phyloP scores from a whole-genome alignment of 306 rosid genomes.

The Potentilla sterilis region DNA sequence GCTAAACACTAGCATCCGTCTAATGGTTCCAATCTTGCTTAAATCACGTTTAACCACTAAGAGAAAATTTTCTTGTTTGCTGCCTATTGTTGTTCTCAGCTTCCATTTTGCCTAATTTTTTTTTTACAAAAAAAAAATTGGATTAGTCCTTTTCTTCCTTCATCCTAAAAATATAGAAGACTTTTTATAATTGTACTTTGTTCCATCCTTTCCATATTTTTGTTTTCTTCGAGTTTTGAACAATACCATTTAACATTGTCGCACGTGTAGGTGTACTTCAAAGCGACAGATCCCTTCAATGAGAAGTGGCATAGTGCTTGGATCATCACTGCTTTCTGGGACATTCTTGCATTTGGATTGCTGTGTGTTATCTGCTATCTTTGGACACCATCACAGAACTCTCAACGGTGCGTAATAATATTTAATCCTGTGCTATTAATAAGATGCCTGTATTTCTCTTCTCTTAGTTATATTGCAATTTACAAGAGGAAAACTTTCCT shows the following conservation, averaged over 20 bases:
- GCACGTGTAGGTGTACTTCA: slow-evolving; percentile 70
- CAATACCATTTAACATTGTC: slow-evolving; percentile 19
- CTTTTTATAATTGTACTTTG: background rate
- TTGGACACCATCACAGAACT: slow-evolving; percentile 99
- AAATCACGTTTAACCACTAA: background rate
- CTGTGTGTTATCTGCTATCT: slow-evolving; percentile 86
- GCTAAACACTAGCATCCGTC: background rate
- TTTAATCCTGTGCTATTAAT: background rate
- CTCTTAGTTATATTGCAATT: background rate
- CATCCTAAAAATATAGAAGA: too few relatives aligned
- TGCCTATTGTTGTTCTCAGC: background rate
- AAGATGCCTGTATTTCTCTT: slow-evolving; percentile 9
- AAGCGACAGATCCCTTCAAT: slow-evolving; percentile 97
- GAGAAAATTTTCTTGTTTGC: background rate
- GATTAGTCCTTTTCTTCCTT: slow-evolving; percentile 1
- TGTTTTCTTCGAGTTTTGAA: slow-evolving; percentile 3
- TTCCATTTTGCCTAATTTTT: background rate
- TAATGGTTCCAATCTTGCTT: background rate
- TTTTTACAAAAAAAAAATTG: slow-evolving; percentile 1
- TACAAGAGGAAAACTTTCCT: background rate
- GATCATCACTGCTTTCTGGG: slow-evolving; percentile 97
- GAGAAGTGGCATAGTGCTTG: slow-evolving; percentile 98
- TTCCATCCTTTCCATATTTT: background rate
- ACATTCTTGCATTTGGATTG: slow-evolving; percentile 72
- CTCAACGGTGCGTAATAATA: slow-evolving; percentile 63